These are phyloP conservation scores for Kregervanrija pseudodelftensis DNA, from an alignment of 805 yeast genomes.

Conservation along the genomic window DNA sequence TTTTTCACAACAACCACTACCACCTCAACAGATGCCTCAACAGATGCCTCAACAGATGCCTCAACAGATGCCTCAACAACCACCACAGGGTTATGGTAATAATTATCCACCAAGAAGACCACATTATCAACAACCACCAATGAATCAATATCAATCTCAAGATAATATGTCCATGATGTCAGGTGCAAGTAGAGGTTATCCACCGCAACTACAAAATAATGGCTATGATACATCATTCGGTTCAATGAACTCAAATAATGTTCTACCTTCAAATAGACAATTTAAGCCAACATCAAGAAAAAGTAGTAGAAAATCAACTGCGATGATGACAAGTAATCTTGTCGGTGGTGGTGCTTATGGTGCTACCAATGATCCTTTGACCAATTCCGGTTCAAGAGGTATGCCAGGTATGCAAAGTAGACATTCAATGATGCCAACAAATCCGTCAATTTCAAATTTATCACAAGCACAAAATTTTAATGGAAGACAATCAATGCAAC, in stretches of 20 bases:
- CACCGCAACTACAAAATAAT: neutral
- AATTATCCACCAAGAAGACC: slow-evolving; percentile 1
- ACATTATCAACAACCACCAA: slow-evolving; percentile 7
- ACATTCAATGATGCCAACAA: slow-evolving; percentile 25
- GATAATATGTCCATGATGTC: slow-evolving; percentile 19
- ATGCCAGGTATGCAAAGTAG: slow-evolving; percentile 22
- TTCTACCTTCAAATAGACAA: slow-evolving; percentile 13
- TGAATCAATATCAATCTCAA: slow-evolving; percentile 7
- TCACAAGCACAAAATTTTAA: neutral
- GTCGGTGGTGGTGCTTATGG: slow-evolving; percentile 9
- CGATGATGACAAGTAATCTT: slow-evolving; percentile 21
- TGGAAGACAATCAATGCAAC: neutral
- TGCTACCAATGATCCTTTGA: neutral
- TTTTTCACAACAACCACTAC: slow-evolving; percentile 11
- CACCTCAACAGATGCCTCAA: slow-evolving; percentile 11
- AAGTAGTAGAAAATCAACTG: slow-evolving; percentile 34
- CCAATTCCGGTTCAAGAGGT: slow-evolving; percentile 20
- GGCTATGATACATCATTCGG: slow-evolving; percentile 9
- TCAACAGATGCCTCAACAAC: slow-evolving; percentile 10
- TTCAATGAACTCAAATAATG: slow-evolving; percentile 4
- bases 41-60: slow-evolving; percentile 10
- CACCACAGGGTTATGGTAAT: slow-evolving; percentile 3
- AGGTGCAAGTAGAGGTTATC: slow-evolving; percentile 5
- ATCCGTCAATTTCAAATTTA: slow-evolving; percentile 1
- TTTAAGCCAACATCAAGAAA: slow-evolving; percentile 39